A percentile compares a stretch with the other conserved stretches of the same genome.
phyloP scores from a whole-genome alignment of 768 basidiomycete genomes.

The Coprinopsis sp. region DNA sequence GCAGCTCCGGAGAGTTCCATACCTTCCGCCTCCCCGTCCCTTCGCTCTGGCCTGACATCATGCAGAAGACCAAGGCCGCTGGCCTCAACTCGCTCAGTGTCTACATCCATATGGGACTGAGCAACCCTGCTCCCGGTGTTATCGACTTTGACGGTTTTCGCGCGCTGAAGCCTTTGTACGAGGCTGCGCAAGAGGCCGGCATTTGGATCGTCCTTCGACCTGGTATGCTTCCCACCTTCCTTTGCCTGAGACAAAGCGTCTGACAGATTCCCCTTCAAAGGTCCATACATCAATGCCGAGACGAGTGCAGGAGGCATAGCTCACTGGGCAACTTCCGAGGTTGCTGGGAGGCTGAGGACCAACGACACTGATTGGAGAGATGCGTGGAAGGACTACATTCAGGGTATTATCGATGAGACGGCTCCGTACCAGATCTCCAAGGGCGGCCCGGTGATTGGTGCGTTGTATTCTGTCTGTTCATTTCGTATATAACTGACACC shows the following conservation, averaged over 20 bases:
- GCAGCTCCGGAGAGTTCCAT: conserved; percentile 81
- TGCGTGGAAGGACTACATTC: conserved; percentile 71
- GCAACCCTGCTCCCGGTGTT: conserved; percentile 69
- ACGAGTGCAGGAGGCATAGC: conserved; percentile 72
- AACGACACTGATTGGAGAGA: conserved; percentile 65
- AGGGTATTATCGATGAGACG: conserved; percentile 57
- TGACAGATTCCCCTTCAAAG: background rate
- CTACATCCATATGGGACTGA: conserved; percentile 76
- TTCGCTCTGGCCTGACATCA: conserved; percentile 74
- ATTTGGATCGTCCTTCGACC: conserved; percentile 79
- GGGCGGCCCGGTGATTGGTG: conserved; percentile 75
- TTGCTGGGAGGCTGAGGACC: conserved; percentile 65
- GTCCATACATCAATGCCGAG: conserved; percentile 72
- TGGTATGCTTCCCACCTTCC: conserved; percentile 29
- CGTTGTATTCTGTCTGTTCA: conserved; percentile 13
- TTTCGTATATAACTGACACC: background rate
- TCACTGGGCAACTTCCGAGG: conserved; percentile 66
- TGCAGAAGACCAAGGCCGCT: conserved; percentile 77
- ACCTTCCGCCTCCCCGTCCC: conserved; percentile 79
- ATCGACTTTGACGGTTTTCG: conserved; percentile 72
- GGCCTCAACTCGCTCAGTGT: conserved; percentile 77
- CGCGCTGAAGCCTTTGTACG: conserved; percentile 63
- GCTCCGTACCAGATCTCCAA: conserved; percentile 61
- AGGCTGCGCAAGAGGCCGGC: conserved; percentile 68
- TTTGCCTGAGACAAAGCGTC: background rate